Evolutionary conservation across 371 early-diverging fungal species (phyloP), one percentile per base, ranked within the genome.

Genomic region (Mortierella sp.): DNA sequence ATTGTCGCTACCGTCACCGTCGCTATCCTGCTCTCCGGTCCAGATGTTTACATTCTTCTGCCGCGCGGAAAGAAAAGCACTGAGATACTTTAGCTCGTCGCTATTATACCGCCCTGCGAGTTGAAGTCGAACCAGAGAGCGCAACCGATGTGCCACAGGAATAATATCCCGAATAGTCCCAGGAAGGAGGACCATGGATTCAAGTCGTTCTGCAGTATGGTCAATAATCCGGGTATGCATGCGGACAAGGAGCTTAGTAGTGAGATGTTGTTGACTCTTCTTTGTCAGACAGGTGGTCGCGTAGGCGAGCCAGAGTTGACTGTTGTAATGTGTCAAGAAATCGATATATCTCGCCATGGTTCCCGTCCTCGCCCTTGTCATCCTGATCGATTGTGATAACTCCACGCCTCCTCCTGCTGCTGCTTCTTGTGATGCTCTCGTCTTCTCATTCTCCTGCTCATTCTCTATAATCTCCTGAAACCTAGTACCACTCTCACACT

Each of bases 271-370:
- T n/a, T 48, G 73, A 38, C 34, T 48, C 8, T 60, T 50, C n/a
- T 8, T 31, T 38, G 48, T n/a, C 63, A 73, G 48, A 42, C 48
- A 47, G 47, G 8, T 26, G 24, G 60, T 38, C 2, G 78, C 78
- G 19, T n/a, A 73, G 26, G 60, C 6, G 47, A 73, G n/a, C 78
- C 73, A 78, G 58, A 42, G 45, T 19, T 47, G 52, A 21, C 65
- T 45, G 26, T 78, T 65, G 28, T 73, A 72, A 7, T 13, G n/a
- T 21, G 73, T 48, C 38, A 78, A 19, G 8, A 21, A 72, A n/a
- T 78, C 78, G 34, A 78, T n/a, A n/a, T 78, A 68, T 54, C 55
- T 42, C 14, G 47, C 45, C 60, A 42, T 60, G 2, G 78, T 57
- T 9, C 31, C 58, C 50, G 65, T 31, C n/a, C 26, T 45, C 24